Percentiles rank a stretch among this genome's conserved stretches.
These are phyloP conservation scores for Cyberlindnera meyerae DNA, from an alignment of 805 yeast species.

Conservation along the genomic window DNA sequence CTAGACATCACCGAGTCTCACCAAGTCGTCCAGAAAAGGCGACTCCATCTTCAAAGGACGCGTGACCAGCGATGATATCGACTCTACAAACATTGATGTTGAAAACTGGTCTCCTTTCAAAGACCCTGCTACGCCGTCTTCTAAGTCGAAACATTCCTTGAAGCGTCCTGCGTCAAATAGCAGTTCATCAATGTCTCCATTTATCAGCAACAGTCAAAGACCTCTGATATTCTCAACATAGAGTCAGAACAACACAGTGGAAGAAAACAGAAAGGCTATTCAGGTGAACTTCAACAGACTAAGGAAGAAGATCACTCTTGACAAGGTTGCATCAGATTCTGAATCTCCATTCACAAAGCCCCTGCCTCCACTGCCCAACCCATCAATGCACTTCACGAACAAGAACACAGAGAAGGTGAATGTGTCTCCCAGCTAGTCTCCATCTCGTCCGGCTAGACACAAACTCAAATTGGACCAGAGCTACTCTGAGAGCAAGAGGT, in stretches of 20 bases:
- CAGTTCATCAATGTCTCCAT: constrained; percentile 24
- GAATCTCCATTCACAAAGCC: constrained; percentile 23
- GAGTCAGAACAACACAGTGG: constrained; percentile 19
- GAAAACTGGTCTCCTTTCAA: constrained; percentile 29
- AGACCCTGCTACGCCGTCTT: constrained; percentile 25
- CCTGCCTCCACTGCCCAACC: constrained; percentile 24
- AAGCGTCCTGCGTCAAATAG: constrained; percentile 28
- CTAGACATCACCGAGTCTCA: constrained; percentile 30
- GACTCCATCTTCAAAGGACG: constrained; percentile 19
- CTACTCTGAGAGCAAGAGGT: constrained; percentile 5
- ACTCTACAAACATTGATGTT: constrained; percentile 23
- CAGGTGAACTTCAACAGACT: constrained; percentile 26
- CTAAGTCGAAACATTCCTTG: constrained; percentile 12
- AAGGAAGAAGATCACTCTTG: constrained; percentile 25
- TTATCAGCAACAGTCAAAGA: constrained; percentile 23
- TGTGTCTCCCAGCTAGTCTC: constrained; percentile 27
- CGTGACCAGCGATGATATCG: constrained; percentile 14
- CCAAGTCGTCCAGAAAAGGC: constrained; percentile 20
- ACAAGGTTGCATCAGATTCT: constrained; percentile 16
- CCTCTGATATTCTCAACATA: constrained; percentile 20
- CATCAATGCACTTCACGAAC: constrained; percentile 21
- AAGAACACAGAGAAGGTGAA: constrained; percentile 9
- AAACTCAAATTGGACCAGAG: constrained; percentile 17
- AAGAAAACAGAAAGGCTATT: constrained; percentile 27
- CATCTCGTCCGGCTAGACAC: constrained; percentile 31